Conservation (phyloP, 305 asterid species). For the Rubia peregrina region DNA sequence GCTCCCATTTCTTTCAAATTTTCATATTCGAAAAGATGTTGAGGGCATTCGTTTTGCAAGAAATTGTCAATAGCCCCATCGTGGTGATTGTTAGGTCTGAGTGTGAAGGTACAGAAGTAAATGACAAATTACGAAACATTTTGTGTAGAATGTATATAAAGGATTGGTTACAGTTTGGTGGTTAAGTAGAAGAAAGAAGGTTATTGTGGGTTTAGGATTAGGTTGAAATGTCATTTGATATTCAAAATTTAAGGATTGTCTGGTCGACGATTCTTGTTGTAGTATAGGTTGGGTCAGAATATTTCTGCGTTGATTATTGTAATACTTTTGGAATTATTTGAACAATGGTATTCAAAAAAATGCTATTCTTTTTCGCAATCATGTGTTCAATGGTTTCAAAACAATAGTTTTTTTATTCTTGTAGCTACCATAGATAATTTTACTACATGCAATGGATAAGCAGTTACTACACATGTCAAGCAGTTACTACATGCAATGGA, state of each 20-base stretch:
- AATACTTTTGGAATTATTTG: slow-evolving; percentile 6
- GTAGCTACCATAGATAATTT: too few species aligned
- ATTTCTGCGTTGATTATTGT: background rate
- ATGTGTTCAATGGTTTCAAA: too few species aligned
- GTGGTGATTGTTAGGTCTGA: slow-evolving; percentile 26
- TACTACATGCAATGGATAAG: too few species aligned
- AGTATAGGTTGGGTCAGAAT: slow-evolving; percentile 23
- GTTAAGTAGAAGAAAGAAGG: slow-evolving; percentile 11
- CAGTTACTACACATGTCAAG: too few species aligned
- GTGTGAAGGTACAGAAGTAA: slow-evolving; percentile 30
- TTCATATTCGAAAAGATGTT: background rate
- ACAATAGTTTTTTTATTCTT: background rate
- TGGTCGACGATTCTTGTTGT: slow-evolving; percentile 15
- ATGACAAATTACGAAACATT: slow-evolving; percentile 5
- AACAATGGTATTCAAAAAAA: slow-evolving; percentile 6
- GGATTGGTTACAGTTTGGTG: slow-evolving; percentile 1
- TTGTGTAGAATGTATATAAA: slow-evolving; percentile 39
- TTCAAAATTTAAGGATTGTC: slow-evolving; percentile 12
- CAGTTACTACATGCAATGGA: rapidly evolving
- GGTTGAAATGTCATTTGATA: background rate
- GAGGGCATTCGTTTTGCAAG: slow-evolving; percentile 29
- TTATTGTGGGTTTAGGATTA: slow-evolving; percentile 13
- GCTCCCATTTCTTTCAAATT: background rate
- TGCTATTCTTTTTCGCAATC: background rate
- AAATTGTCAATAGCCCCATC: slow-evolving; percentile 28